phyloP scores from a whole-genome alignment of 2,329 filamentous ascomycete genomes.

The Chrysoporthe austroafricana region DNA sequence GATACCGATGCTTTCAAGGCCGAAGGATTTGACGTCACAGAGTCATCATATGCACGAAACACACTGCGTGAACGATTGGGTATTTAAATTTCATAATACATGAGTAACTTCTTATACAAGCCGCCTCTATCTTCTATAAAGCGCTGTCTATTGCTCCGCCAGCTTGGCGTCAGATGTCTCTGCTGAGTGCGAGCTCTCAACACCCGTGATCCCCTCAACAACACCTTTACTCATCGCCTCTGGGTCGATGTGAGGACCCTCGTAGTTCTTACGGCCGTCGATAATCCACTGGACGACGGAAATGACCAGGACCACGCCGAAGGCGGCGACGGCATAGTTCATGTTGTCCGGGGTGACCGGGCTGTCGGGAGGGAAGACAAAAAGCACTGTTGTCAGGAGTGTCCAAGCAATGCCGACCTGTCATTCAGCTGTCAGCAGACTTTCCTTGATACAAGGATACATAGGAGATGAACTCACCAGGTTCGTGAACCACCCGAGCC shows the following conservation, averaged over 20 bases:
- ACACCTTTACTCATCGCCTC: slow-evolving; percentile 29
- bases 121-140: neutral
- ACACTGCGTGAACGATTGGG: neutral
- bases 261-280: slow-evolving; percentile 54
- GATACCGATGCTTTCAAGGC: too few relatives aligned
- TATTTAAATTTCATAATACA: neutral
- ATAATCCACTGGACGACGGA: slow-evolving; percentile 49
- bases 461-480: slow-evolving; percentile 26
- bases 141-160: slow-evolving; percentile 11
- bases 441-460: neutral
- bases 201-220: slow-evolving; percentile 30
- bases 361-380: slow-evolving; percentile 71
- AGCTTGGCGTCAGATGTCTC: slow-evolving; percentile 18
- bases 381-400: slow-evolving; percentile 72
- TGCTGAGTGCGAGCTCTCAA: slow-evolving; percentile 18
- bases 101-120: neutral
- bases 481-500: slow-evolving; percentile 42
- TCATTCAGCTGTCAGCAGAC: slow-evolving; percentile 32
- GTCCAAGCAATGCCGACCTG: slow-evolving; percentile 66
- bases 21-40: neutral
- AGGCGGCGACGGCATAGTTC: slow-evolving; percentile 60
- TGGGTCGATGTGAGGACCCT: slow-evolving; percentile 40
- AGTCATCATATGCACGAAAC: neutral
- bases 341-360: slow-evolving; percentile 70
- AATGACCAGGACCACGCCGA: slow-evolving; percentile 52